Base-by-base conservation (phyloP, 768 basidiomycete genomes). In the Lactarius deliciosus region DNA sequence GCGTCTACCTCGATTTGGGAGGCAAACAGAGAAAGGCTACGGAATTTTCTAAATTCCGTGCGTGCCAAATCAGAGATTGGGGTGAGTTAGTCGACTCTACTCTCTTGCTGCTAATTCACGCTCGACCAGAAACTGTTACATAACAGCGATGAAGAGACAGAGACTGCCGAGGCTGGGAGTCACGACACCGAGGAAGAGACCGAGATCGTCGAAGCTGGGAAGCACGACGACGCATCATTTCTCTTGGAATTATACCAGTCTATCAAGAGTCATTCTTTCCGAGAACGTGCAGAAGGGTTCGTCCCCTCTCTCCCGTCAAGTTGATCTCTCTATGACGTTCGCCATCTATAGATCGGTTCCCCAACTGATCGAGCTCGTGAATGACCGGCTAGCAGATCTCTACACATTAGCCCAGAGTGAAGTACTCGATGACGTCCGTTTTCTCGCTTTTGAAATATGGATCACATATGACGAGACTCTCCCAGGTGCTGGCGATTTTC, bases 401-500 rank as follows among this genome's bases (percentile, higher is more conserved):
- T 64, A 68, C n/a, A 58, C 66, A 8, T 38, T 68, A 34, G 66
- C 63, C 13, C 66, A 64, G 43, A 41, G 62, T 34, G 66, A 68
- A 64, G 54, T 68, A 11, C 66, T 68, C 25, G 43, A 64, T 32
- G 63, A 68, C 22, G 66, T 68, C 43, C 54, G 66, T 68, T 63
- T 53, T 18, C 25, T n/a, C 15, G 45, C 18, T 40, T 43, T 25
- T 20, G 8, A 41, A 22, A 56, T 28, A 34, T 34, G 28, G 28
- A 64, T 56, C 25, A 25, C 45, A 32, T 38, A 64, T 68, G 63
- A 68, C 40, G 22, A 41, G 22, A 4, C 36, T 28, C 47, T 4
- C 30, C 41, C 43, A 68, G 66, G 45, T 28, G 3, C 54, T 68
- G 2, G 58, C 66, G 43, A 40, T 56, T 34, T 45, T 64, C 47